Conservation (phyloP, 2,329 filamentous ascomycete genomes). For the Colletotrichum lindemuthianum region DNA sequence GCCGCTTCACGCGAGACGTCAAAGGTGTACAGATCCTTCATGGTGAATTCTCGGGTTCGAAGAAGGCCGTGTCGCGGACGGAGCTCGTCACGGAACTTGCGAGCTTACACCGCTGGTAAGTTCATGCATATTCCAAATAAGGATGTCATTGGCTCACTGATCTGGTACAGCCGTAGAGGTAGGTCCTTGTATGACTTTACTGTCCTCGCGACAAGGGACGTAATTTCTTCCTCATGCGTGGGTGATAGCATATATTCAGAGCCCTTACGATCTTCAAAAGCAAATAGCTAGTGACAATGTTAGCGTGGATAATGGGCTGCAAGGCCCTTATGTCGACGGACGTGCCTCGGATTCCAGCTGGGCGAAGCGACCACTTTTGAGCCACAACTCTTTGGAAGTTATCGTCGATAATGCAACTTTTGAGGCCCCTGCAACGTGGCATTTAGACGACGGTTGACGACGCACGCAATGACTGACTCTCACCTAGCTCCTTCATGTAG, state of each 20-base stretch:
- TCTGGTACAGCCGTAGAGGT: conserved; percentile 90
- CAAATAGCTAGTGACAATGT: conserved; percentile 71
- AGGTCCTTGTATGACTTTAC: conserved; percentile 87
- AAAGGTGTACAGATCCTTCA: conserved; percentile 99
- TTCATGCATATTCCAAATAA: not conserved
- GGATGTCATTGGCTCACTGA: conserved; percentile 62
- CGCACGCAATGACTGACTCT: not conserved
- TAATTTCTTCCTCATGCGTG: conserved; percentile 98
- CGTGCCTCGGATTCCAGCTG: conserved; percentile 76
- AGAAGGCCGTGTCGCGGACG: conserved; percentile 89
- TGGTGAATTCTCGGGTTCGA: conserved; percentile 89
- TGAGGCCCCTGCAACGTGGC: conserved; percentile 69
- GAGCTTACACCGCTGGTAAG: conserved; percentile 59
- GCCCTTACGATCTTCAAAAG: conserved; percentile 81
- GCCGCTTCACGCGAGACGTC: conserved; percentile 76
- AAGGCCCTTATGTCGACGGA: not conserved
- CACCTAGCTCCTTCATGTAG: conserved; percentile 83
- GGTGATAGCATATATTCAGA: conserved; percentile 82
- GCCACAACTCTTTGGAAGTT: conserved; percentile 86
- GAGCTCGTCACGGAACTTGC: conserved; percentile 94
- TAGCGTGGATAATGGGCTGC: conserved; percentile 18
- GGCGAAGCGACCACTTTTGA: conserved; percentile 82
- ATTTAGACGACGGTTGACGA: not conserved
- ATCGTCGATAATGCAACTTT: conserved; percentile 86
- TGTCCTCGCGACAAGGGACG: conserved; percentile 76